A percentile compares a stretch with the other conserved stretches of the same genome.
Conservation (phyloP, 73 alveolate genomes). For the Uronychia binucleata region DNA sequence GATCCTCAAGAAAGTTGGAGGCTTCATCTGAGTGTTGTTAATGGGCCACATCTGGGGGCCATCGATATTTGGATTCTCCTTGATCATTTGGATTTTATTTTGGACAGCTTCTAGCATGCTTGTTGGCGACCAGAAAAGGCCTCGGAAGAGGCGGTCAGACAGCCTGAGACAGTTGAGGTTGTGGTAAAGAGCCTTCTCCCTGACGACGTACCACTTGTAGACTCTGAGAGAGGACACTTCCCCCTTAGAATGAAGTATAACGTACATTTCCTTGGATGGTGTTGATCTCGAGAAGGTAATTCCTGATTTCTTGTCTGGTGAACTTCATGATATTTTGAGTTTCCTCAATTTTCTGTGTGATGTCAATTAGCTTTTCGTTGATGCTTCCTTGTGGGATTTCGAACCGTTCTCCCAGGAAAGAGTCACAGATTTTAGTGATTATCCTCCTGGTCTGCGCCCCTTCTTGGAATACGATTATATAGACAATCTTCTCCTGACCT, state of each 20-base stretch:
- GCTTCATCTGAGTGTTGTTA: conserved; percentile 1
- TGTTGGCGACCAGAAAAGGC: conserved; percentile 69
- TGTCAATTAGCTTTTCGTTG: conserved; percentile 14
- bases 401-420: conserved; percentile 74
- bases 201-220: conserved; percentile 51
- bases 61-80: not conserved
- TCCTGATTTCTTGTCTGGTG: conserved; percentile 30
- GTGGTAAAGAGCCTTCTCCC: conserved; percentile 42
- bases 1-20: conserved; percentile 87
- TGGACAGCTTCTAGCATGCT: not conserved
- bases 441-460: conserved; percentile 55
- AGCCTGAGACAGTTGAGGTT: conserved; percentile 21
- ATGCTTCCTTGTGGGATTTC: conserved; percentile 57
- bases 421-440: conserved; percentile 73
- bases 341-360: conserved; percentile 30
- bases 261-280: conserved; percentile 5
- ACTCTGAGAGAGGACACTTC: conserved; percentile 29
- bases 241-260: conserved; percentile 5
- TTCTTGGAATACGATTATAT: conserved; percentile 68
- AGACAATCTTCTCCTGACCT: conserved; percentile 54
- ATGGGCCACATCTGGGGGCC: conserved; percentile 5
- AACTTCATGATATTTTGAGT: conserved; percentile 22
- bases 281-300: conserved; percentile 24
- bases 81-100: not conserved
- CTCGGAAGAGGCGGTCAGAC: conserved; percentile 24